phyloP scores from a whole-genome alignment of 192 early-diverging fungal species.

The Coemansia guatemalensis region DNA sequence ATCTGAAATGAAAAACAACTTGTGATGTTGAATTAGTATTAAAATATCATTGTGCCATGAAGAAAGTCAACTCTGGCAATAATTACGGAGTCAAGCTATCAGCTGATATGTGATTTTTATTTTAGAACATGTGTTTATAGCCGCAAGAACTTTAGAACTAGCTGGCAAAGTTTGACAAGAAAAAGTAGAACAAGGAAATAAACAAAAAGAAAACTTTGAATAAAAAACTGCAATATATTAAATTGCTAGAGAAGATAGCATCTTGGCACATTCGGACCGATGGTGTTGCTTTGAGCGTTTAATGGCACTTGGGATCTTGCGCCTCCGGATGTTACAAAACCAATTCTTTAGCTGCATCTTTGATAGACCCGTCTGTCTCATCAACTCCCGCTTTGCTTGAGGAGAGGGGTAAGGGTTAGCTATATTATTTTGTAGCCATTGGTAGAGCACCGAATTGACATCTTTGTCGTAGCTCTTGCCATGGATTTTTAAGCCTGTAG shows the following conservation, averaged over 20 bases:
- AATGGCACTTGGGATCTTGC: slow-evolving; percentile 24
- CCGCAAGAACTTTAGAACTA: too few relatives aligned
- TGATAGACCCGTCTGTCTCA: slow-evolving; percentile 31
- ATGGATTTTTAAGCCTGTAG: not conserved
- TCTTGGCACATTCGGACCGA: not conserved
- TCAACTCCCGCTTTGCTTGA: slow-evolving; percentile 28
- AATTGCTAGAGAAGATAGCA: not conserved
- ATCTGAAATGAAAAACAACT: not conserved
- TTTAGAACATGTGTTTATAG: not conserved
- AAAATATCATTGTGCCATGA: not conserved
- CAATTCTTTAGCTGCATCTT: slow-evolving; percentile 55
- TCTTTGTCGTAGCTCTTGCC: slow-evolving; percentile 17
- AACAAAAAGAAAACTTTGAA: not conserved
- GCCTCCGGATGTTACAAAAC: slow-evolving; percentile 49
- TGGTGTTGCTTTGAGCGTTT: slow-evolving; percentile 6
- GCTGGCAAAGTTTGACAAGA: too few relatives aligned
- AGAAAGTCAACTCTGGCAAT: too few relatives aligned
- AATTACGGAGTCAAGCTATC: not conserved
- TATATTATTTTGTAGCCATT: slow-evolving; percentile 21
- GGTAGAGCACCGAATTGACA: slow-evolving; percentile 25
- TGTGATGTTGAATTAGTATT: not conserved
- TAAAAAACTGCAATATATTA: not conserved
- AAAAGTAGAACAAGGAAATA: not conserved
- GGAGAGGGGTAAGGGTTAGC: slow-evolving; percentile 33
- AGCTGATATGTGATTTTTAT: not conserved